Base-by-base conservation (phyloP, 2,329 filamentous ascomycete genomes). In the Phaeosphaeria sp. region DNA sequence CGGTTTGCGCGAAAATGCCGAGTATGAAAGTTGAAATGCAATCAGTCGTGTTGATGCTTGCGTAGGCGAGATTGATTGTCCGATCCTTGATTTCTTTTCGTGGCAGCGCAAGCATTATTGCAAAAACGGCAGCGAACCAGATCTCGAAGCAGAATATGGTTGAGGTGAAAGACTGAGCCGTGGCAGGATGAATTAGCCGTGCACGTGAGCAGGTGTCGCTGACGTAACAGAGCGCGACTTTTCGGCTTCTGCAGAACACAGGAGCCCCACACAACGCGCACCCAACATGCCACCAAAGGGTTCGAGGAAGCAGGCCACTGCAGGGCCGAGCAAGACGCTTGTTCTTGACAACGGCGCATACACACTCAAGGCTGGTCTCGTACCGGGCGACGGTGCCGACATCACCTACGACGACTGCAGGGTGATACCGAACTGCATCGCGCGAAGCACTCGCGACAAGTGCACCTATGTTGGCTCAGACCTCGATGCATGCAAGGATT, bases 281-380 rank as follows among this genome's bases (percentile, higher is more conserved):
- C 50, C 20, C 15, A 57, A 25, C 23, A 69, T 76, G 75, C 70
- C 69, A 63, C 54, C 75, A 62, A 75, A 75, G 64, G 66, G 70
- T 50, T 71, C 64, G 2, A 71, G 60, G n/a, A 76, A 74, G 53
- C 63, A 63, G 3, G 60, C 68, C 2, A 46, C 60, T 4, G 59
- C 62, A 23, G 23, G 51, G 17, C 66, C 67, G 15, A 58, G 54
- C 21, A 64, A 73, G 30, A 97, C 93, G 0, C 88, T 99, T 53
- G 85, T 99, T 46, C 83, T 99, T 71, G 95, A 99, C 81, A 97
- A 98, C 81, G 95, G 95, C 74, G 93, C 90, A 44, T 90, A 91
- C 78, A 93, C 89, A 6, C 86, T 99, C 76, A 99, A 99, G 80
- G 93, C 93, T 17, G 95, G 95, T 52, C 90, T 94, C 68, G 87